Evolutionary conservation across 2,329 filamentous ascomycete genomes (phyloP).

Genomic region (Pseudogymnoascus sp.): DNA sequence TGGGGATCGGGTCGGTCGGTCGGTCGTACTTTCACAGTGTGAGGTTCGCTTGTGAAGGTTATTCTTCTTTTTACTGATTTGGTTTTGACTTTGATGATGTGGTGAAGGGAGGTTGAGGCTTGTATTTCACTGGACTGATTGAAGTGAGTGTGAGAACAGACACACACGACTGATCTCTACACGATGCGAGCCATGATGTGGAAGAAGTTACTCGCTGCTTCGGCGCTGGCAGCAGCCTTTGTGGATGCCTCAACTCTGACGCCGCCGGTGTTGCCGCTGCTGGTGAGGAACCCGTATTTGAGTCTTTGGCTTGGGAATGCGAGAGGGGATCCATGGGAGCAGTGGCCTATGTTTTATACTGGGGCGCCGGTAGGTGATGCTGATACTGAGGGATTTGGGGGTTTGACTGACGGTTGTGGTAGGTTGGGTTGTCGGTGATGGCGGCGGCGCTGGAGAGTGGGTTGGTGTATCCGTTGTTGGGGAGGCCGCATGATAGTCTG

Average conservation of each 20-base stretch:
- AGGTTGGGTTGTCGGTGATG: slow-evolving; percentile 55
- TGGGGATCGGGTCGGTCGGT: neutral
- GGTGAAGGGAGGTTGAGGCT: neutral
- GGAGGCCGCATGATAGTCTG: slow-evolving; percentile 36
- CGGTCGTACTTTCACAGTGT: neutral
- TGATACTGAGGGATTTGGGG: neutral
- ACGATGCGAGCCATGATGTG: neutral
- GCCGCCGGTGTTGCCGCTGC: slow-evolving; percentile 47
- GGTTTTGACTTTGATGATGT: neutral
- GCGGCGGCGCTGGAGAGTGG: slow-evolving; percentile 51
- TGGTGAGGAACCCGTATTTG: slow-evolving; percentile 52
- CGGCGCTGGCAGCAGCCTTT: slow-evolving; percentile 18
- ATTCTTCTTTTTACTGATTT: neutral
- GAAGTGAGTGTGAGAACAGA: neutral
- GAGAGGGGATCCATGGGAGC: slow-evolving; percentile 65
- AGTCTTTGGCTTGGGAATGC: slow-evolving; percentile 57
- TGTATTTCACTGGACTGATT: neutral
- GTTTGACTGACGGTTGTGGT: slow-evolving; percentile 9
- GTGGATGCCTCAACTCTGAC: slow-evolving; percentile 43
- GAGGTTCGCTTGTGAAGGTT: neutral
- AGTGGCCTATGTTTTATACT: slow-evolving; percentile 83
- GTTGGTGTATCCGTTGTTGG: slow-evolving; percentile 54
- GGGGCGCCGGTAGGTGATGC: slow-evolving; percentile 45
- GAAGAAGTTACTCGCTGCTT: slow-evolving; percentile 16
- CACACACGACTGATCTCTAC: neutral